phyloP scores from a whole-genome alignment of 768 basidiomycete species.

The Kwoniella dendrophila region DNA sequence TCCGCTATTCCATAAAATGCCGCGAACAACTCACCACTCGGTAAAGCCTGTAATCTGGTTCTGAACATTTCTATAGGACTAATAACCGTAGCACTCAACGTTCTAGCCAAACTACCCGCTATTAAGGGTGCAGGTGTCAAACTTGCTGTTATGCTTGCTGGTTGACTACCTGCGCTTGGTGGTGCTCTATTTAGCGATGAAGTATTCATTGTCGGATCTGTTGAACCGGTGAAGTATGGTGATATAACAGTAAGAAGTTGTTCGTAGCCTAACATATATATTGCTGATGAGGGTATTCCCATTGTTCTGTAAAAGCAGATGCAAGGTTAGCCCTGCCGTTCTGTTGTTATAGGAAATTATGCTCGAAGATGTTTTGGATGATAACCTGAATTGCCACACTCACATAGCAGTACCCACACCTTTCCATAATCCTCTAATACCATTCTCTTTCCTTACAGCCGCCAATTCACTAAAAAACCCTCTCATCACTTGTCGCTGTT shows the following conservation, averaged over 20 bases:
- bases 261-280: slow-evolving; percentile 96
- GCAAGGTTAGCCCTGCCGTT: neutral
- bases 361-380: slow-evolving; percentile 22
- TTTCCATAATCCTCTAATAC: slow-evolving; percentile 87
- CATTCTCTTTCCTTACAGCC: slow-evolving; percentile 76
- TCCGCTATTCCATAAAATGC: too few relatives aligned
- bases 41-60: slow-evolving; percentile 52
- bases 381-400: slow-evolving; percentile 51
- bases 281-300: slow-evolving; percentile 85
- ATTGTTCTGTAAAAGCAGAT: slow-evolving; percentile 65
- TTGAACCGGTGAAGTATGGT: slow-evolving; percentile 36
- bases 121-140: slow-evolving; percentile 67
- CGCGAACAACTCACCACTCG: slow-evolving; percentile 30
- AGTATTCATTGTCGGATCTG: slow-evolving; percentile 33
- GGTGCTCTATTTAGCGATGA: slow-evolving; percentile 33
- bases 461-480: slow-evolving; percentile 72
- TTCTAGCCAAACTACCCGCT: slow-evolving; percentile 81
- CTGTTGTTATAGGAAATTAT: neutral
- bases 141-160: slow-evolving; percentile 50
- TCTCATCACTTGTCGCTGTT: slow-evolving; percentile 67
- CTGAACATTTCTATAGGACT: slow-evolving; percentile 55
- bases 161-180: neutral
- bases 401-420: slow-evolving; percentile 88
- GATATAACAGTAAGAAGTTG: slow-evolving; percentile 61
- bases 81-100: slow-evolving; percentile 67